phyloP scores from a whole-genome alignment of 352 stramenopile species.

The Pythium brassicae region DNA sequence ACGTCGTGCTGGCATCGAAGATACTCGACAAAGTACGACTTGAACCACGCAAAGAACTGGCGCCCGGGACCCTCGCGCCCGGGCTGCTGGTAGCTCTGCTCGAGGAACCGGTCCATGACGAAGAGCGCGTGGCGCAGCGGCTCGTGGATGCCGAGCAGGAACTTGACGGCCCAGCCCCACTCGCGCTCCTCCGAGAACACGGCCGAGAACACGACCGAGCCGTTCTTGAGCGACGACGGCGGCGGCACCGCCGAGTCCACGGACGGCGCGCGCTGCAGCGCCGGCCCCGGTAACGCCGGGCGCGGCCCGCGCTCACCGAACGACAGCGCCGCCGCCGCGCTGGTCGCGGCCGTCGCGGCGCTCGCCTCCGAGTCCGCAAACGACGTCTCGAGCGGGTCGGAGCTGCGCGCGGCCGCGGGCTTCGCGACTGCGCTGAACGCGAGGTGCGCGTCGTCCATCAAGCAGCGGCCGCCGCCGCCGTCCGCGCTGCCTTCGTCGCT shows the following conservation, averaged over 20 bases:
- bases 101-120: conserved; percentile 79
- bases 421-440: not conserved
- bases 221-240: conserved; percentile 40
- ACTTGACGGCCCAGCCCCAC: conserved; percentile 65
- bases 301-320: too few species aligned
- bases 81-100: conserved; percentile 37
- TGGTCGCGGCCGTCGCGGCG: not conserved
- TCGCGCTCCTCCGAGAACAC: conserved; percentile 54
- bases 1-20: conserved; percentile 60
- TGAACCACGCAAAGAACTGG: conserved; percentile 79
- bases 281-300: too few species aligned
- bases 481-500: conserved; percentile 43
- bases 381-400: conserved; percentile 12
- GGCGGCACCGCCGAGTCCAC: conserved; percentile 32
- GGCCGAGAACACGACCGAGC: conserved; percentile 61
- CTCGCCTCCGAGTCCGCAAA: conserved; percentile 12
- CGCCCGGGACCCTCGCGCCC: conserved; percentile 40
- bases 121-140: conserved; percentile 77
- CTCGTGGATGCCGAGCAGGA: conserved; percentile 70
- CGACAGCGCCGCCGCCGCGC: conserved; percentile 11
- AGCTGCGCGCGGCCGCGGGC: conserved; percentile 3
- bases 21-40: conserved; percentile 71
- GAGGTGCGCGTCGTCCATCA: not conserved
- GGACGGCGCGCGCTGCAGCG: conserved; percentile 19
- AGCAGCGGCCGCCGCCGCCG: too few species aligned